A percentile compares a stretch with the other conserved stretches of the same genome.
Conservation (phyloP, 345 rosid genomes). For the Populus simonii region DNA sequence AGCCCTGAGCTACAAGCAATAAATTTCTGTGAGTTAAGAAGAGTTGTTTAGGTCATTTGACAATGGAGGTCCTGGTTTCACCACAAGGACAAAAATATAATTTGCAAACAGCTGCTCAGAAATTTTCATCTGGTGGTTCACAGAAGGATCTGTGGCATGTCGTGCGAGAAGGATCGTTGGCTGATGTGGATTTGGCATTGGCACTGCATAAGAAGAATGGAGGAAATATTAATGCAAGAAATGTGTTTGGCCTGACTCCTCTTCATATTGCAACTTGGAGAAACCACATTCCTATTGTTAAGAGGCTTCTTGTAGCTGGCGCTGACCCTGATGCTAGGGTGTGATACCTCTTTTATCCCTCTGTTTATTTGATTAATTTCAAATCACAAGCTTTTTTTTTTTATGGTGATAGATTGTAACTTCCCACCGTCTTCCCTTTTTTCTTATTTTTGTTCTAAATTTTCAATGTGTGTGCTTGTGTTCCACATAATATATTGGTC, state of each 20-base stretch:
- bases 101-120: conserved; percentile 47
- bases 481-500: too few species aligned
- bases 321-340: conserved; percentile 99
- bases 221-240: conserved; percentile 70
- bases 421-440: not conserved
- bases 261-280: conserved; percentile 94
- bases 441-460: not conserved
- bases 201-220: conserved; percentile 72
- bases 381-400: not conserved
- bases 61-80: conserved; percentile 54
- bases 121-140: conserved; percentile 33
- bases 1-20: not conserved
- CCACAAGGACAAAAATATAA: conserved; percentile 62
- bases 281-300: conserved; percentile 82
- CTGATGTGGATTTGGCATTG: conserved; percentile 73
- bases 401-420: not conserved
- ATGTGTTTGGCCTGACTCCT: conserved; percentile 73
- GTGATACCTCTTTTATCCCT: conserved; percentile 30
- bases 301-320: conserved; percentile 84
- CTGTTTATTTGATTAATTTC: not conserved
- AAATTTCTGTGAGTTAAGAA: conserved; percentile 5
- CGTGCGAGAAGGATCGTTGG: conserved; percentile 75
- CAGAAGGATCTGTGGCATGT: conserved; percentile 77
- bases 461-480: too few species aligned
- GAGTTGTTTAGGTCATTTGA: conserved; percentile 13